These are phyloP conservation scores for Yamadazyma pseudoaaseri DNA, from an alignment of 1,139 yeast genomes.

Conservation along the genomic window DNA sequence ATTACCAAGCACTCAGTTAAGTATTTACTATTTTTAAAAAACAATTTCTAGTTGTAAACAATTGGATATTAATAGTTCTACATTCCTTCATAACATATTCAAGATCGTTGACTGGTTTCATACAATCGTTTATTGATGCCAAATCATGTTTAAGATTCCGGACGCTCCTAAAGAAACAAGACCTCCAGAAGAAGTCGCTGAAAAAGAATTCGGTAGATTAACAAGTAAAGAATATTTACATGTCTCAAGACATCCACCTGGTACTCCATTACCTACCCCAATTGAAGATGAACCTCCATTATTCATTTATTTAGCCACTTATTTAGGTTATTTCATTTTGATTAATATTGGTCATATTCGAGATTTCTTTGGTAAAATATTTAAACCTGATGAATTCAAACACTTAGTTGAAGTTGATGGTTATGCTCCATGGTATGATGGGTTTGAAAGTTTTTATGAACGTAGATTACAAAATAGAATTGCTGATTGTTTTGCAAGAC, in stretches of 20 bases:
- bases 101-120: background rate
- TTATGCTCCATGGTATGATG: conserved; percentile 93
- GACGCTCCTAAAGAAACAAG: conserved; percentile 48
- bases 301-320: conserved; percentile 74
- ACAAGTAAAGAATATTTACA: conserved; percentile 58
- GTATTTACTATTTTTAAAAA: too few relatives aligned
- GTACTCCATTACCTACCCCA: conserved; percentile 56
- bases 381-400: conserved; percentile 61
- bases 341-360: conserved; percentile 87
- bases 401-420: conserved; percentile 82
- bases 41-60: too few relatives aligned
- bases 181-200: conserved; percentile 53
- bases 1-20: too few relatives aligned
- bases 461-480: conserved; percentile 88
- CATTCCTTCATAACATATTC: background rate
- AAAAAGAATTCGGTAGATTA: conserved; percentile 63
- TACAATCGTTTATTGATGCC: background rate
- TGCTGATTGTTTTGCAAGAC: conserved; percentile 94
- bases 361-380: conserved; percentile 80
- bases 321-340: conserved; percentile 76
- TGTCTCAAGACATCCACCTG: conserved; percentile 51
- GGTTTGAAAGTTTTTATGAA: conserved; percentile 89
- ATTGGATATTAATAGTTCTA: too few relatives aligned
- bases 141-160: conserved; percentile 31
- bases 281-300: conserved; percentile 86